Base-by-base conservation (phyloP, 345 rosid genomes). In the Linum tenue region DNA sequence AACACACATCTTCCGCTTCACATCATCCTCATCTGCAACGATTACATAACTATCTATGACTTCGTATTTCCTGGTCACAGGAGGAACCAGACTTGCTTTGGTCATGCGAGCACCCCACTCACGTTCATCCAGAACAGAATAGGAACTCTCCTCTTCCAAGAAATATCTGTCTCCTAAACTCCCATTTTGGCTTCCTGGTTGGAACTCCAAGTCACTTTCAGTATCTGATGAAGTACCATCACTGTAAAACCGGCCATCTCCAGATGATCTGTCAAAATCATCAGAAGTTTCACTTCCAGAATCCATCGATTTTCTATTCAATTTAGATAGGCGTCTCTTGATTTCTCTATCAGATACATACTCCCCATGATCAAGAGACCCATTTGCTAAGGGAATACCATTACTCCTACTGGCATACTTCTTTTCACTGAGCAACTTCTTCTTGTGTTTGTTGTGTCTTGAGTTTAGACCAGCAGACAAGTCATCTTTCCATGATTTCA, bases 81-180 rank as follows among this genome's bases (percentile, higher is more conserved):
- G 99, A 77, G 99, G 99, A 77, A 95, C 99, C 70, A 95, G 82
- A 76, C 99, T 82, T 48, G 83, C 95, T 77, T 91, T 89, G 60
- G 99, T 95, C 99, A 95, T 95, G 66, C 99, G 99, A 44, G 97
- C 97, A 78, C 99, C 99, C 99, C 99, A 95, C 78, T 95, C 99
- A 63, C 99, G 97, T 63, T 95, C 99, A 72, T 89, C 99, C 11
- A 70, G 66, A 68, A 81, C 72, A 66, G 83, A 74, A 76, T 86
- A 90, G 51, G 80, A 75, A 65, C 81, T 71, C 63, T 85, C 95
- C 48, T 86, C 92, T 12, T 74, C 81, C 65, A 77, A 65, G 68
- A 77, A 72, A 80, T 74, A 86, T 74, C 85, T 80, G 70, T 78
- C 86, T 59, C 77, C 86, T 39, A 83, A 80, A 62, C 84, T 91